Evolutionary conservation across 495 filamentous ascomycete species (phyloP), one percentile per base, ranked within the genome.

Genomic region (Daldinia caldariorum): DNA sequence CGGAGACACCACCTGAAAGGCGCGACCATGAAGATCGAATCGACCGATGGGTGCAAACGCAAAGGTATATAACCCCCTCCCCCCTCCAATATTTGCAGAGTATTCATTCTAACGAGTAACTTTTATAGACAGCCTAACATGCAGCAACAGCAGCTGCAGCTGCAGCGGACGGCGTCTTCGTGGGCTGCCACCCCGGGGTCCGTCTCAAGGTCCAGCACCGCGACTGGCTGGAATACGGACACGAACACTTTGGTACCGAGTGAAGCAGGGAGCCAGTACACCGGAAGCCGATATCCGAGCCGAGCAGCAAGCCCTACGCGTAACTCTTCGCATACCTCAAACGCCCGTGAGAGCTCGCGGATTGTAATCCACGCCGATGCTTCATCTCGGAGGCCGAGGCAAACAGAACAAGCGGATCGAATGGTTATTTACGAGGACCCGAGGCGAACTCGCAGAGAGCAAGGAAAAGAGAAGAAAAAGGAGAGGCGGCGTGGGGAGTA

Each of bases 211-310:
- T 6, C 29, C 4, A 13, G 3, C 13, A 13, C 38, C 9, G 38
- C 31, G 18, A 4, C 32, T 26, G 29, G 13, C 0, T 12, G 50
- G 12, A 31, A 16, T 10, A 37, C 20, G 14, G 51, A 64, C 31
- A 51, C 61, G 10, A 37, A 64, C 31, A 39, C 47, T 3, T 10
- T 32, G n/a, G 39, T 39, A 26, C 38, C 51, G 14, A 64, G 51
- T 9, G 35, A 39, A 1, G 50, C 16, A 22, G 43, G 16, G 3
- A 47, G 43, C 20, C 8, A 53, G 4, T 59, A 43, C 10, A 38
- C 38, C 14, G 38, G 31, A 26, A 38, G 13, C n/a, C 39, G 20
- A 6, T 12, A 35, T 5, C 38, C 51, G 13, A 57, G 51, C 7
- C 56, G 61, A 49, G 29, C 16, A 3, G 2, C 38, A 0, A 47